Percentiles rank a stretch among this genome's conserved stretches.
Evolutionary conservation across 495 filamentous ascomycete species (phyloP).

Genomic region (Aspergillus funiculosus): DNA sequence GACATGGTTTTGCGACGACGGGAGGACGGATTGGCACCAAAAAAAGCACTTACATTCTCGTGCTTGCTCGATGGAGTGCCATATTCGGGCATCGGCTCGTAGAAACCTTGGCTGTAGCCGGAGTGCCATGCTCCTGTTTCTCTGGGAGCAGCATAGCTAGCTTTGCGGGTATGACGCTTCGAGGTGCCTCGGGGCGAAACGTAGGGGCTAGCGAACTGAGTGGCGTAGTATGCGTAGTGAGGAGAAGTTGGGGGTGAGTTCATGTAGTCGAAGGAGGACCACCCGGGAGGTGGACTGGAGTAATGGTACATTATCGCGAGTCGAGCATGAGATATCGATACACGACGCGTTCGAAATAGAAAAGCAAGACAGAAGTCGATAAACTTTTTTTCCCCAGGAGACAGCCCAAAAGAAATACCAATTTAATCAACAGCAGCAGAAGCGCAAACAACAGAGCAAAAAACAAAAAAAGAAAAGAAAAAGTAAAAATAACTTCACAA

Average conservation of each 20-base stretch:
- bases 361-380: slow-evolving; percentile 17
- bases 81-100: slow-evolving; percentile 45
- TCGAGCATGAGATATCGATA: slow-evolving; percentile 29
- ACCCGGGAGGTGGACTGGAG: slow-evolving; percentile 43
- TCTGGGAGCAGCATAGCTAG: slow-evolving; percentile 42
- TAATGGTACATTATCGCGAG: slow-evolving; percentile 50
- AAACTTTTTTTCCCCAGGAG: slow-evolving; percentile 8
- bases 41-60: slow-evolving; percentile 56
- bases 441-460: slow-evolving; percentile 18
- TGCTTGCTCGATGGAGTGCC: slow-evolving; percentile 46
- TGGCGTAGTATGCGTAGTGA: slow-evolving; percentile 44
- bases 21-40: slow-evolving; percentile 33
- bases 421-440: slow-evolving; percentile 13
- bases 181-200: slow-evolving; percentile 35
- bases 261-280: slow-evolving; percentile 46
- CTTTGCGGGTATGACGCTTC: slow-evolving; percentile 43
- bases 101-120: slow-evolving; percentile 33
- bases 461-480: slow-evolving; percentile 18
- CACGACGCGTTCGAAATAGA: slow-evolving; percentile 11
- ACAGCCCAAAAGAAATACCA: slow-evolving; percentile 3
- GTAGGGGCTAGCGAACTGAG: slow-evolving; percentile 38
- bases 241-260: slow-evolving; percentile 49
- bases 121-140: slow-evolving; percentile 39
- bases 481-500: slow-evolving; percentile 21
- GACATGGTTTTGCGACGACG: slow-evolving; percentile 36